Percentiles rank a stretch among this genome's conserved stretches.
phyloP scores from a whole-genome alignment of 2,329 filamentous ascomycete species.

The Pyricularia pennisetigena region DNA sequence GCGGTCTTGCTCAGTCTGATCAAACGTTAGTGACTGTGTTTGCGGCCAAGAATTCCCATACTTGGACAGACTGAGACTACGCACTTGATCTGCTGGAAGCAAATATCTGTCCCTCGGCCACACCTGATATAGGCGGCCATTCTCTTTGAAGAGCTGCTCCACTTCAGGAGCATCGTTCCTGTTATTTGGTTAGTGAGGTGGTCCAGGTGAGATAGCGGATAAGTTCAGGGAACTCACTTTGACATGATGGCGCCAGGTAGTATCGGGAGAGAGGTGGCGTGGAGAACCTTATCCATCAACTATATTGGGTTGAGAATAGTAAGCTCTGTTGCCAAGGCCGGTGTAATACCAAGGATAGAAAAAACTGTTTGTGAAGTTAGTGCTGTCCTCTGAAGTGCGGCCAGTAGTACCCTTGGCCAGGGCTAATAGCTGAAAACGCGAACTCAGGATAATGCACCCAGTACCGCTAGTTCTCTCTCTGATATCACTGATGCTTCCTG shows the following conservation, averaged over 20 bases:
- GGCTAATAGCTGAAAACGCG: neutral
- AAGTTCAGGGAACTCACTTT: neutral
- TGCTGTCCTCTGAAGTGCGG: neutral
- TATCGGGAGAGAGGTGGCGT: neutral
- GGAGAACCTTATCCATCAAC: neutral
- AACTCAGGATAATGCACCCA: neutral
- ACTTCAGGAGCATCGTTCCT: neutral
- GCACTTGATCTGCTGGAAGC: constrained; percentile 2
- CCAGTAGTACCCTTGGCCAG: neutral
- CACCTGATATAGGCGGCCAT: neutral
- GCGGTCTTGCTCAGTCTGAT: constrained; percentile 1
- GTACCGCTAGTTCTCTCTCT: neutral
- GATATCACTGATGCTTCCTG: neutral
- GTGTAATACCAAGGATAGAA: neutral
- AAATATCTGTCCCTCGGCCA: neutral
- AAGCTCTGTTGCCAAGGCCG: neutral
- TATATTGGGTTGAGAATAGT: neutral
- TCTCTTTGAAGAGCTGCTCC: neutral
- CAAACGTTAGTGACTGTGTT: neutral
- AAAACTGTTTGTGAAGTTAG: neutral
- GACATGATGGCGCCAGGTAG: neutral
- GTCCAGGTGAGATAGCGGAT: neutral
- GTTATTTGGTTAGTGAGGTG: neutral
- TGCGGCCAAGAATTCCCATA: neutral
- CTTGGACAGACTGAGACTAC: neutral